Percentiles rank a stretch among this genome's conserved stretches.
Conservation (phyloP, 2,329 filamentous ascomycete genomes). For the Paecilomyces fulvus region DNA sequence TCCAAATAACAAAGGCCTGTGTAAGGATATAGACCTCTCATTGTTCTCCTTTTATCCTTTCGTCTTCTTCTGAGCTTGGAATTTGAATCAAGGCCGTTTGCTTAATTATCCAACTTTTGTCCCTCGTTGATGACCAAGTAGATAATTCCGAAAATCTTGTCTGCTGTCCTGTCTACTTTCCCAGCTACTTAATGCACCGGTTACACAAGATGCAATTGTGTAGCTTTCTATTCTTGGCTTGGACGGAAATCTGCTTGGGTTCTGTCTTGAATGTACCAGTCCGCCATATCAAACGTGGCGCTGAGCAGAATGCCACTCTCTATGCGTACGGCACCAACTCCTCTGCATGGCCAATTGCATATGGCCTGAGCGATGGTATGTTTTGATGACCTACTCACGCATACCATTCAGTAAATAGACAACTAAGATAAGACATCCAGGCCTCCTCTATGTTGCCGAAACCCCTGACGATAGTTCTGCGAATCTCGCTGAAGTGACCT, state of each 20-base stretch:
- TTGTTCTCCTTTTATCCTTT: too few relatives aligned
- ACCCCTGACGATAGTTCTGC: not conserved
- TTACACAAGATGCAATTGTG: not conserved
- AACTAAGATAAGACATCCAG: not conserved
- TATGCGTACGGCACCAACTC: conserved; percentile 11
- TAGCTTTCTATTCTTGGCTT: not conserved
- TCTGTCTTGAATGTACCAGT: not conserved
- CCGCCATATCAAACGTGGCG: conserved; percentile 4
- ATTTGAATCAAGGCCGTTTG: too few relatives aligned
- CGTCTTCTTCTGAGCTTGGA: too few relatives aligned
- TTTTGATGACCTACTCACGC: not conserved
- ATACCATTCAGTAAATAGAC: not conserved
- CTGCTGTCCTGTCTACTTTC: too few relatives aligned
- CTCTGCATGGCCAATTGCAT: conserved; percentile 11
- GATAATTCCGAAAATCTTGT: too few relatives aligned
- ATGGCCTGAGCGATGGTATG: conserved; percentile 9
- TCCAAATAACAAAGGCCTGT: too few relatives aligned
- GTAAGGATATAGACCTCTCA: too few relatives aligned
- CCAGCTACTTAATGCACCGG: too few relatives aligned
- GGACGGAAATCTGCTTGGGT: not conserved
- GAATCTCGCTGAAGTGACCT: not conserved
- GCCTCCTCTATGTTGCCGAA: not conserved
- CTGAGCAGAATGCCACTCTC: conserved; percentile 10
- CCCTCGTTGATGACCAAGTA: too few relatives aligned
- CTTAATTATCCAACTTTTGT: too few relatives aligned